Base-by-base conservation (phyloP, 2,329 filamentous ascomycete species). In the Fusarium metavorans region DNA sequence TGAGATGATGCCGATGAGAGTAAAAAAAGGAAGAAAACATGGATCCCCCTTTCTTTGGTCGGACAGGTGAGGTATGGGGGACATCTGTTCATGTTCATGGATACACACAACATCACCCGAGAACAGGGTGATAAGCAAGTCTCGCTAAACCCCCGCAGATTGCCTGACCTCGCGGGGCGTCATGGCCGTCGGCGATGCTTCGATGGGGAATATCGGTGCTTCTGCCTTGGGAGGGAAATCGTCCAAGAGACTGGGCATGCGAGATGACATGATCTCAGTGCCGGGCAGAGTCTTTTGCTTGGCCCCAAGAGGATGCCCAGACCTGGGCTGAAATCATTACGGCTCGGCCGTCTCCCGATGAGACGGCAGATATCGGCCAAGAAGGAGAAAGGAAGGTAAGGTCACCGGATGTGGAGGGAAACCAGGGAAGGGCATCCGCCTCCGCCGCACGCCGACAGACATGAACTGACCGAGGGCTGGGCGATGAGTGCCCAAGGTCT, bases 391-490 rank as follows among this genome's bases (percentile, higher is more conserved):
- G 27, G 25, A 39, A 41, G 27, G n/a, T 64, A 37, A 39, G 32
- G 20, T 68, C 60, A 73, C 70, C 41, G 63, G 48, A 39, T 30
- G 27, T 66, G 61, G 68, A 58, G 60, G 66, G 66, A 18, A 57
- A 68, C 63, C 59, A 67, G 71, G 71, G 71, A 27, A 56, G 43
- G 34, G 60, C 45, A 30, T 20, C 37, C 37, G 13, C 58, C 41
- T 45, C 56, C 56, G 14, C 25, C 41, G 39, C 18, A 13, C 30
- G 37, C 23, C 39, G 48, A 11, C 25, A 45, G 61, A 62, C 32
- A 74, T 64, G 60, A 64, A 45, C 63, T 68, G 72, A 70, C 61
- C 54, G 35, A 32, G 18, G 50, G 32, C 63, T 65, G 39, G 63
- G 63, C 63, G 54, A 34, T 64, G 45, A 65, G 58, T 58, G 57